Conservation (phyloP, 2,329 filamentous ascomycete genomes). For the Aspergillus pseudoglaucus region DNA sequence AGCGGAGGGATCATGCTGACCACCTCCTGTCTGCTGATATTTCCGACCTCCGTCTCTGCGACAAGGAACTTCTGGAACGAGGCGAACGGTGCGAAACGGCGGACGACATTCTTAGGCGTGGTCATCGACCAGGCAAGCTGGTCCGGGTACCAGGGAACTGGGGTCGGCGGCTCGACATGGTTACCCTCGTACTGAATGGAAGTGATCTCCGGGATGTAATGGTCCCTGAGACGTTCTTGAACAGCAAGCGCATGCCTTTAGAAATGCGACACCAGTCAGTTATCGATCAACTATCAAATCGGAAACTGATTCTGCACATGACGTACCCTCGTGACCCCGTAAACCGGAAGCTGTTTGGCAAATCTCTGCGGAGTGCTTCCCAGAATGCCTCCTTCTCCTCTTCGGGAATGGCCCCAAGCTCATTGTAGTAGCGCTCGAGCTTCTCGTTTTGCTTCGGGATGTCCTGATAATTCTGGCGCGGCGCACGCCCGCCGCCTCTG, state of each 20-base stretch:
- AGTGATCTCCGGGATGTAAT: slow-evolving; percentile 85
- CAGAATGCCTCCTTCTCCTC: slow-evolving; percentile 78
- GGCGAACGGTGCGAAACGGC: slow-evolving; percentile 88
- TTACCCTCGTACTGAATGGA: slow-evolving; percentile 78
- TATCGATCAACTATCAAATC: not conserved
- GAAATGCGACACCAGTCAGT: slow-evolving; percentile 6
- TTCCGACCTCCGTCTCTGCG: slow-evolving; percentile 92
- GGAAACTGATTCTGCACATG: slow-evolving; percentile 1
- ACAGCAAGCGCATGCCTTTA: slow-evolving; percentile 81
- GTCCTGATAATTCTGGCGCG: slow-evolving; percentile 49
- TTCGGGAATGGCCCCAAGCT: slow-evolving; percentile 66
- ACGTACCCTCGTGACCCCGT: slow-evolving; percentile 83
- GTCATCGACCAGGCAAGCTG: slow-evolving; percentile 97
- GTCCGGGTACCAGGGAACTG: slow-evolving; percentile 89
- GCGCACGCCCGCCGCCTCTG: slow-evolving; percentile 32
- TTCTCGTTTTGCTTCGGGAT: slow-evolving; percentile 74
- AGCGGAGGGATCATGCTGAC: slow-evolving; percentile 98
- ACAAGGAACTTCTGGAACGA: slow-evolving; percentile 97
- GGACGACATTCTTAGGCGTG: slow-evolving; percentile 90
- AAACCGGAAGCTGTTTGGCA: slow-evolving; percentile 97
- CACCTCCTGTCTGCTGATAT: slow-evolving; percentile 94
- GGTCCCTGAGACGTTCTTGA: slow-evolving; percentile 76
- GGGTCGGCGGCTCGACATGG: slow-evolving; percentile 70
- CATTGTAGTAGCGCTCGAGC: slow-evolving; percentile 81
- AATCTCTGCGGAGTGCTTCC: slow-evolving; percentile 71